A percentile compares a stretch with the other conserved stretches of the same genome.
These are phyloP conservation scores for Heterobasidion parviporum DNA, from an alignment of 1,284 basidiomycete species.

Conservation along the genomic window DNA sequence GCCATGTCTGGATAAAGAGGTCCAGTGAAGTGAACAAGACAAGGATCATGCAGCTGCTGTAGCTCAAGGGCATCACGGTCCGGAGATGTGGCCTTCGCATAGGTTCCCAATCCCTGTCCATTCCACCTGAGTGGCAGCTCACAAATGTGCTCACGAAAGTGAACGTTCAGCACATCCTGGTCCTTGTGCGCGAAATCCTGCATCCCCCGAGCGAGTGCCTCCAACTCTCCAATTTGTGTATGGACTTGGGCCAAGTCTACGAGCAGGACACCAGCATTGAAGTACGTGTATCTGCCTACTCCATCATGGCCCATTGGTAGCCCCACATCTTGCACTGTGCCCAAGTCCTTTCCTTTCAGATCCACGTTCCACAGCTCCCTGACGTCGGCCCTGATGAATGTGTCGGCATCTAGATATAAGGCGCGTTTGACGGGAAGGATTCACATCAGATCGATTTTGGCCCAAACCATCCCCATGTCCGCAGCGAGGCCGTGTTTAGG, in stretches of 20 bases:
- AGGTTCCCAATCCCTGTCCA: slow-evolving; percentile 49
- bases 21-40: slow-evolving; percentile 52
- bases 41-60: slow-evolving; percentile 29
- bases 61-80: slow-evolving; percentile 28
- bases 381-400: slow-evolving; percentile 35
- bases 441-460: slow-evolving; percentile 39
- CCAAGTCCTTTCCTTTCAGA: slow-evolving; percentile 31
- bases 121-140: slow-evolving; percentile 39
- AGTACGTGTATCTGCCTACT: slow-evolving; percentile 28
- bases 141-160: slow-evolving; percentile 34
- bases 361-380: slow-evolving; percentile 37
- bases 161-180: slow-evolving; percentile 44
- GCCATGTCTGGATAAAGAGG: slow-evolving; percentile 38
- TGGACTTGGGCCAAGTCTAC: slow-evolving; percentile 37
- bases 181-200: slow-evolving; percentile 28
- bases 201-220: slow-evolving; percentile 18
- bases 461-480: slow-evolving; percentile 32
- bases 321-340: slow-evolving; percentile 42
- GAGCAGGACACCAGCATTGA: slow-evolving; percentile 50
- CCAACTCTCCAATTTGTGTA: slow-evolving; percentile 17
- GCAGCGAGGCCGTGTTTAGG: slow-evolving; percentile 22
- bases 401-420: slow-evolving; percentile 47
- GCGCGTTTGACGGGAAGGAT: slow-evolving; percentile 41
- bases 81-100: slow-evolving; percentile 26
- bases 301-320: slow-evolving; percentile 36